These are phyloP conservation scores for Phalaenopsis aphrodite DNA, from an alignment of 106 monocot genomes.

Conservation along the genomic window DNA sequence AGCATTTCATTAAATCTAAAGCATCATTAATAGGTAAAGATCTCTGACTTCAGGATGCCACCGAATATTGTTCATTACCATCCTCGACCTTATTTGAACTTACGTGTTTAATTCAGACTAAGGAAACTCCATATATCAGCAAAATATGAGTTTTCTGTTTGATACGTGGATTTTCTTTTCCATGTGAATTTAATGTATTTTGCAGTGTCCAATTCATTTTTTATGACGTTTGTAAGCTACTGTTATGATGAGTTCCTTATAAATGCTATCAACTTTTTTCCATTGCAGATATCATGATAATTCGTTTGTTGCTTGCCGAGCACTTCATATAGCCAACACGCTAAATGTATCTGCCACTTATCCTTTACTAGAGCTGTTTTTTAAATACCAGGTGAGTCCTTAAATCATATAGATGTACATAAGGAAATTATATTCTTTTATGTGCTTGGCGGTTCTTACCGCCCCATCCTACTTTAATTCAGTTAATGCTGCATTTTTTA, in stretches of 20 bases:
- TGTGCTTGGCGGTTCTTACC: not conserved
- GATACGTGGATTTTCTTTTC: not conserved
- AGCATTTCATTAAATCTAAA: no score
- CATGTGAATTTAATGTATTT: not conserved
- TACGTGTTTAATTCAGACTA: no score
- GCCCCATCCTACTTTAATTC: no score
- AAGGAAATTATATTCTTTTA: not conserved
- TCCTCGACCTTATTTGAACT: no score
- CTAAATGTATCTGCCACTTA: constrained; percentile 34
- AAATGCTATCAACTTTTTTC: not conserved
- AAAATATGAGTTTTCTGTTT: no score
- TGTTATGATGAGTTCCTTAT: not conserved
- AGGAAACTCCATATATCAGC: no score
- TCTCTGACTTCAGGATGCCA: no score
- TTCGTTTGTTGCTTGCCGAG: constrained; percentile 31
- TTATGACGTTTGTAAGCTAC: not conserved
- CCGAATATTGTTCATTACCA: no score
- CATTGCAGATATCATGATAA: constrained; percentile 42
- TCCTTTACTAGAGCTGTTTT: constrained; percentile 38
- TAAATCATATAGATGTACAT: not conserved
- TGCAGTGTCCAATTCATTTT: not conserved
- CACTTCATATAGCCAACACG: constrained; percentile 39
- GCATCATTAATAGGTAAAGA: no score
- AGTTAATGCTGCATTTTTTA: no score
- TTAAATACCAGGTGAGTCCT: constrained; percentile 31